A percentile compares a stretch with the other conserved stretches of the same genome.
phyloP scores from a whole-genome alignment of 805 yeast species.

The Candida vaughaniae region DNA sequence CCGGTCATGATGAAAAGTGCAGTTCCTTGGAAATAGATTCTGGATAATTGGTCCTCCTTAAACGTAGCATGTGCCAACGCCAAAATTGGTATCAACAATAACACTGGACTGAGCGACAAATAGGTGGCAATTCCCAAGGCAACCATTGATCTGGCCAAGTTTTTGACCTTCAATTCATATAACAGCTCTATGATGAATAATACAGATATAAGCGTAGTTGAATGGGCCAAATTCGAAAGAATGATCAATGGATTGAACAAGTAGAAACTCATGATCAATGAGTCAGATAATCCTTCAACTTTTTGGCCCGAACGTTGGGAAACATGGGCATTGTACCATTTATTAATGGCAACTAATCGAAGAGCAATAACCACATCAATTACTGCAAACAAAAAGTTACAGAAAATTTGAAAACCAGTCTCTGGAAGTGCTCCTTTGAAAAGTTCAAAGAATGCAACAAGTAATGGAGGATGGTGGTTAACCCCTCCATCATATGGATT shows the following conservation, averaged over 20 bases:
- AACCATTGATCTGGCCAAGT: slow-evolving; percentile 45
- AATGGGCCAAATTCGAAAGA: slow-evolving; percentile 64
- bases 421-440: slow-evolving; percentile 23
- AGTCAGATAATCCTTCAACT: slow-evolving; percentile 30
- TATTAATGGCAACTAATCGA: slow-evolving; percentile 50
- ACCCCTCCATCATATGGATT: slow-evolving; percentile 82
- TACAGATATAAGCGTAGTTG: slow-evolving; percentile 63
- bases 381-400: slow-evolving; percentile 50
- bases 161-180: slow-evolving; percentile 44
- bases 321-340: slow-evolving; percentile 32
- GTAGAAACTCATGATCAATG: slow-evolving; percentile 60
- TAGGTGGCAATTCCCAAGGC: slow-evolving; percentile 63
- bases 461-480: slow-evolving; percentile 79
- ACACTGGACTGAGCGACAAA: slow-evolving; percentile 61
- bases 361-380: slow-evolving; percentile 60
- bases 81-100: slow-evolving; percentile 58
- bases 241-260: slow-evolving; percentile 80
- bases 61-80: slow-evolving; percentile 24
- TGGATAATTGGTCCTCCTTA: background rate
- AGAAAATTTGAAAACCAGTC: slow-evolving; percentile 14
- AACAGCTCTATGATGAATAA: slow-evolving; percentile 50
- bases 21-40: slow-evolving; percentile 15
- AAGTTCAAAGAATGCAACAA: slow-evolving; percentile 51
- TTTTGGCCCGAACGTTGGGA: slow-evolving; percentile 16
- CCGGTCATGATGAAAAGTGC: slow-evolving; percentile 17